phyloP scores from a whole-genome alignment of 2,329 filamentous ascomycete genomes.

The Leptographium procerum region DNA sequence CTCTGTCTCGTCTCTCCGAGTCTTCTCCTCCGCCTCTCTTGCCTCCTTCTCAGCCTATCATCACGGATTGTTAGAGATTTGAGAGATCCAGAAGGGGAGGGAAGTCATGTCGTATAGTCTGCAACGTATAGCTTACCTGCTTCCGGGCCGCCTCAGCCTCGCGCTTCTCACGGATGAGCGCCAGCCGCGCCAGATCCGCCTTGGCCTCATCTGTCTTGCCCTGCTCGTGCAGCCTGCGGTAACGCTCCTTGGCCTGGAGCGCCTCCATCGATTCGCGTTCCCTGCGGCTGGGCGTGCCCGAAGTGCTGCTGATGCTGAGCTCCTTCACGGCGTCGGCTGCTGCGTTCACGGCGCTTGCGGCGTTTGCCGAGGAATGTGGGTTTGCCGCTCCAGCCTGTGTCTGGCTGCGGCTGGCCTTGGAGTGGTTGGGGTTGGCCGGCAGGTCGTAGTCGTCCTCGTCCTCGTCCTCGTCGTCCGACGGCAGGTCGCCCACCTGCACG shows the following conservation, averaged over 20 bases:
- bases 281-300: slow-evolving; percentile 30
- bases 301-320: slow-evolving; percentile 26
- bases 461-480: slow-evolving; percentile 49
- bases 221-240: slow-evolving; percentile 82
- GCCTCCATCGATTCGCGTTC: slow-evolving; percentile 71
- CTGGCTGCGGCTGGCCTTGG: slow-evolving; percentile 57
- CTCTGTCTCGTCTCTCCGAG: slow-evolving; percentile 37
- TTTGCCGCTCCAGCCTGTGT: slow-evolving; percentile 14
- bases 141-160: slow-evolving; percentile 74
- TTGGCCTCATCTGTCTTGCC: slow-evolving; percentile 96
- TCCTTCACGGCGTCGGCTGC: slow-evolving; percentile 46
- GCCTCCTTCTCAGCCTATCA: slow-evolving; percentile 47
- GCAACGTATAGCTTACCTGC: slow-evolving; percentile 37
- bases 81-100: background rate
- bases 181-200: slow-evolving; percentile 74
- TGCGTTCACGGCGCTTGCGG: slow-evolving; percentile 24
- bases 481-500: slow-evolving; percentile 77
- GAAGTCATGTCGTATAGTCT: too few relatives aligned
- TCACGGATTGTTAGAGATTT: slow-evolving; percentile 15
- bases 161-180: slow-evolving; percentile 72
- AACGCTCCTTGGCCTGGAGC: slow-evolving; percentile 77
- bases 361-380: slow-evolving; percentile 1
- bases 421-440: slow-evolving; percentile 89
- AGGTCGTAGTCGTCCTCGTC: slow-evolving; percentile 44
- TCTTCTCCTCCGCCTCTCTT: slow-evolving; percentile 38